These are phyloP conservation scores for Peronospora destructor DNA, from an alignment of 352 stramenopile genomes.

Conservation along the genomic window DNA sequence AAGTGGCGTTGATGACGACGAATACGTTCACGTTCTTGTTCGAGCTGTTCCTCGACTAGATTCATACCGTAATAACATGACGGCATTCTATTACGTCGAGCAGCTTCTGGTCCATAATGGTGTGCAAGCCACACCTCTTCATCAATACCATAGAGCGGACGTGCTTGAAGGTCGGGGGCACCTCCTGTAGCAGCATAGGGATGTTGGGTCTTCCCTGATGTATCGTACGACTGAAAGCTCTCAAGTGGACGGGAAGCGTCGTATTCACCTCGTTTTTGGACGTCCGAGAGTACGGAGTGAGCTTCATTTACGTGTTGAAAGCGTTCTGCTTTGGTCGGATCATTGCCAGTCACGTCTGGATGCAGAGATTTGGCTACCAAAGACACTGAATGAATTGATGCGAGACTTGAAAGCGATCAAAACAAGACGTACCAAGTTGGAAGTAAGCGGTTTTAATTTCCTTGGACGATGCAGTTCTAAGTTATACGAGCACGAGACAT, in stretches of 20 bases:
- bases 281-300: conserved; percentile 70
- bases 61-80: conserved; percentile 66
- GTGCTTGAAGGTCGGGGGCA: conserved; percentile 22
- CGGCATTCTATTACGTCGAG: conserved; percentile 40
- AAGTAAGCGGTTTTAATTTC: conserved; percentile 82
- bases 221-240: conserved; percentile 38
- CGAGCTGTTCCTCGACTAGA: conserved; percentile 62
- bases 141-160: conserved; percentile 65
- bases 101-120: conserved; percentile 61
- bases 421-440: conserved; percentile 39
- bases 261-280: conserved; percentile 49
- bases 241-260: conserved; percentile 43
- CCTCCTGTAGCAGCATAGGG: conserved; percentile 43
- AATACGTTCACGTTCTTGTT: conserved; percentile 60
- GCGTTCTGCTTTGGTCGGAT: conserved; percentile 70
- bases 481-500: background rate
- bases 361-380: conserved; percentile 66
- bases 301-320: conserved; percentile 82
- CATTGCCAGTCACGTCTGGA: conserved; percentile 81
- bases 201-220: conserved; percentile 37
- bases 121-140: conserved; percentile 81
- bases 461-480: conserved; percentile 49
- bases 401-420: background rate
- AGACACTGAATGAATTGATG: background rate
- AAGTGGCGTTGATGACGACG: conserved; percentile 58